Evolutionary conservation across 179 eudicot genomes (phyloP).

Genomic region (Actinidia chinensis): DNA sequence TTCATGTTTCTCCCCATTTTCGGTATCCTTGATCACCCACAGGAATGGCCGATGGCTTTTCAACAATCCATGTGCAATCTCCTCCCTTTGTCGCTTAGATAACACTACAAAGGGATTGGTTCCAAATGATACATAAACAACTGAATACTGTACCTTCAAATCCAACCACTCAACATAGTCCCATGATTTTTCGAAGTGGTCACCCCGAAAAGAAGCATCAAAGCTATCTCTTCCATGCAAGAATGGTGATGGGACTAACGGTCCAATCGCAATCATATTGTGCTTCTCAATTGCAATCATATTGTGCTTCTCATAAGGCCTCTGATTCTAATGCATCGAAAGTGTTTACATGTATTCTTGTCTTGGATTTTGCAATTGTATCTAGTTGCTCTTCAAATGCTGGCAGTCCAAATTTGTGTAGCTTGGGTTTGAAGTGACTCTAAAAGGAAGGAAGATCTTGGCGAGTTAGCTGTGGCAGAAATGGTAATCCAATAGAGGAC

Average conservation of each 20-base stretch:
- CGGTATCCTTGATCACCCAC: slow-evolving; percentile 25
- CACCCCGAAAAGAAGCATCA: neutral
- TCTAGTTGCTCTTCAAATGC: slow-evolving; percentile 40
- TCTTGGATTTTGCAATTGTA: slow-evolving; percentile 27
- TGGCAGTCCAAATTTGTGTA: slow-evolving; percentile 21
- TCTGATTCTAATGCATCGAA: slow-evolving; percentile 4
- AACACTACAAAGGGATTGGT: neutral
- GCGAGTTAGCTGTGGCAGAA: slow-evolving; percentile 37
- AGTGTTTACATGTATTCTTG: slow-evolving; percentile 35
- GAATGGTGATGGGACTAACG: neutral
- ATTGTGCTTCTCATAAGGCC: neutral
- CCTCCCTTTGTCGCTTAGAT: slow-evolving; percentile 3
- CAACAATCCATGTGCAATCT: slow-evolving; percentile 15
- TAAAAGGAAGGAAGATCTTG: slow-evolving; percentile 55
- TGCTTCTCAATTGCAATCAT: neutral
- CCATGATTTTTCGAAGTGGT: neutral
- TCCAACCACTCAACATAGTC: neutral
- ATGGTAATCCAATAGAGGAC: slow-evolving; percentile 41
- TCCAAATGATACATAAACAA: neutral
- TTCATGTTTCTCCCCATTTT: neutral
- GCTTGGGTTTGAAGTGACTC: slow-evolving; percentile 16
- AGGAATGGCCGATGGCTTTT: slow-evolving; percentile 9
- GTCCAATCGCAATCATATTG: neutral
- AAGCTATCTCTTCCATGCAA: neutral
- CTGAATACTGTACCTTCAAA: neutral